Evolutionary conservation across 192 early-diverging fungal genomes (phyloP).

Genomic region (Backusella psychrophila): DNA sequence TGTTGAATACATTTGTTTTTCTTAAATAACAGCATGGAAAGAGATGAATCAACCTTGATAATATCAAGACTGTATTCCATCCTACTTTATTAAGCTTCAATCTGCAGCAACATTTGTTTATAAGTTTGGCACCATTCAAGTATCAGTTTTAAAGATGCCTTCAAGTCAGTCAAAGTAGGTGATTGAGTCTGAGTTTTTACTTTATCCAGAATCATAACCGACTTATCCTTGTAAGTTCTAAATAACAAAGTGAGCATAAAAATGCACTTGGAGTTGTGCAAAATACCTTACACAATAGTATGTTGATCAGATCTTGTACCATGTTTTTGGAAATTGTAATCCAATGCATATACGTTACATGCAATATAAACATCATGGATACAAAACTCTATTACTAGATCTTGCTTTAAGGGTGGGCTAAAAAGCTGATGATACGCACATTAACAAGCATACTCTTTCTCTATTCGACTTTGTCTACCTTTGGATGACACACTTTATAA

Average conservation of each 20-base stretch:
- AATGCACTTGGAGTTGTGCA: neutral
- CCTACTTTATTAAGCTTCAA: constrained; percentile 14
- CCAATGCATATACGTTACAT: constrained; percentile 30
- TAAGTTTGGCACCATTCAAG: constrained; percentile 16
- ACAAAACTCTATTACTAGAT: constrained; percentile 32
- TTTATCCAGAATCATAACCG: constrained; percentile 21
- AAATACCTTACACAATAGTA: constrained; percentile 11
- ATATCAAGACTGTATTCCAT: neutral
- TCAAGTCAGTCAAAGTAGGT: constrained; percentile 28
- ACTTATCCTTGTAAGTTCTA: constrained; percentile 36
- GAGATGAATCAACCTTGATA: neutral
- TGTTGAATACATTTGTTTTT: no score
- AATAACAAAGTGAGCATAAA: neutral
- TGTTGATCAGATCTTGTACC: constrained; percentile 15
- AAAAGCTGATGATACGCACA: constrained; percentile 10
- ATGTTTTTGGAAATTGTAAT: constrained; percentile 11
- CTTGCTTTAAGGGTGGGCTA: constrained; percentile 31
- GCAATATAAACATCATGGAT: constrained; percentile 25
- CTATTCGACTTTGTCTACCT: constrained; percentile 1
- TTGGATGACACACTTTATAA: constrained; percentile 36
- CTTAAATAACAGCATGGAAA: no score
- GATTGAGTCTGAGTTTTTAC: constrained; percentile 32
- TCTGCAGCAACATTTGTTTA: constrained; percentile 24
- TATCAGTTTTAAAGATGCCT: constrained; percentile 12
- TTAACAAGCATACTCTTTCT: neutral